Evolutionary conservation across 2,329 filamentous ascomycete species (phyloP), one percentile per base, ranked within the genome.

Genomic region (Amauroascus niger): DNA sequence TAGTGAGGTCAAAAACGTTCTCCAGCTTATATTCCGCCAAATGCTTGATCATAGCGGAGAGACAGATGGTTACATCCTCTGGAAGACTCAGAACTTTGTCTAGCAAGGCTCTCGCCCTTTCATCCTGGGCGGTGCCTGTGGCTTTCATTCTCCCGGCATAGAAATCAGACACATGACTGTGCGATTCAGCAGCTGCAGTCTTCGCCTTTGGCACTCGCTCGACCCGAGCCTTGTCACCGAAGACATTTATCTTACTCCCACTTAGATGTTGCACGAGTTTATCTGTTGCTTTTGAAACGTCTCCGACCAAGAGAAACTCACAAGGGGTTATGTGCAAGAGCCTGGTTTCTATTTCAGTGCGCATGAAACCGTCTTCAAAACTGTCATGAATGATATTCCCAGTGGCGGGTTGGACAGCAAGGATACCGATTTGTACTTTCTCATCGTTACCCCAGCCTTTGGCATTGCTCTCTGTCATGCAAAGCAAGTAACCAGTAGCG

Each of bases 311-410:
- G 30, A 98, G 76, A 57, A 98, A 88, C 68, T 98, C 93, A 70
- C 90, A 95, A 0, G 93, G 93, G 0, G 91, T 88, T 60, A 98
- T 95, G 67, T 98, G 93, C 28, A 98, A 74, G 24, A 98, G 74
- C n/a, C 93, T 77, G 0, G 93, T 98, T 71, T 98, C 93, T 32
- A 98, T 86, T 67, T 98, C 93, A 63, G 85, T 89, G 47, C 93
- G 79, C 91, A 98, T 95, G 71, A 97, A 97, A 1, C 91, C 89
- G 64, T 98, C 93, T 62, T 97, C 88, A 62, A 98, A 98, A 55
- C 85, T 83, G 64, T 98, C 93, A 63, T 96, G 94, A 53, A 97
- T 86, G 62, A 98, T 88, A 67, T 97, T 91, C 53, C 93, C 93
- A 0, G 93, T 98, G 0, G 88, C 87, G 7, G 93, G 93, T 63